phyloP scores from a whole-genome alignment of 225 moss, liverwort and hornwort species.

The Antitrichia curtipendula region DNA sequence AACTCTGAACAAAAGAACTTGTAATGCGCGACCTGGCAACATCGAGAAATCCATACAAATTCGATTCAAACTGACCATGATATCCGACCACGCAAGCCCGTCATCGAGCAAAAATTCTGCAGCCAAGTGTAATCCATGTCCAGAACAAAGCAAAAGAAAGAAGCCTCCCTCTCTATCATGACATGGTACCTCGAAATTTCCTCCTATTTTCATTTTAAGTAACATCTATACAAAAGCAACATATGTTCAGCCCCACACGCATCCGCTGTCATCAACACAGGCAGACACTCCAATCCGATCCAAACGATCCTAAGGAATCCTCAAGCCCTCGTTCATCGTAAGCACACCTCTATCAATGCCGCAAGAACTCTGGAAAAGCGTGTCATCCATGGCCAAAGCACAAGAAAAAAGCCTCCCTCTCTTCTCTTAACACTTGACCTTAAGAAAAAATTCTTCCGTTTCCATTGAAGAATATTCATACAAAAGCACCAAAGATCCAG shows the following conservation, averaged over 20 bases:
- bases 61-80: conserved; percentile 19
- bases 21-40: not conserved
- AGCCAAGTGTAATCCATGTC: not conserved
- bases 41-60: not conserved
- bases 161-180: not conserved
- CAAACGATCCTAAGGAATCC: too few relatives aligned
- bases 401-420: not conserved
- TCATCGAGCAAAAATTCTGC: not conserved
- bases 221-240: not conserved
- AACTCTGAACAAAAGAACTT: not conserved
- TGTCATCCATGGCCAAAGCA: not conserved
- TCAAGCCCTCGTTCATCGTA: not conserved
- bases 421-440: too few relatives aligned
- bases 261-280: not conserved
- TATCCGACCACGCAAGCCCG: not conserved
- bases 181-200: not conserved
- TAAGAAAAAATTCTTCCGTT: not conserved
- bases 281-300: not conserved
- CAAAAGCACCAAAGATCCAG: not conserved
- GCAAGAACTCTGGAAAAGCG: not conserved
- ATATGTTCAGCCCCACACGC: not conserved
- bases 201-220: not conserved
- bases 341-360: not conserved
- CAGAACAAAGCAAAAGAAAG: not conserved
- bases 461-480: not conserved